Evolutionary conservation across 768 basidiomycete species (phyloP).

Genomic region (Pleurotus platypus): DNA sequence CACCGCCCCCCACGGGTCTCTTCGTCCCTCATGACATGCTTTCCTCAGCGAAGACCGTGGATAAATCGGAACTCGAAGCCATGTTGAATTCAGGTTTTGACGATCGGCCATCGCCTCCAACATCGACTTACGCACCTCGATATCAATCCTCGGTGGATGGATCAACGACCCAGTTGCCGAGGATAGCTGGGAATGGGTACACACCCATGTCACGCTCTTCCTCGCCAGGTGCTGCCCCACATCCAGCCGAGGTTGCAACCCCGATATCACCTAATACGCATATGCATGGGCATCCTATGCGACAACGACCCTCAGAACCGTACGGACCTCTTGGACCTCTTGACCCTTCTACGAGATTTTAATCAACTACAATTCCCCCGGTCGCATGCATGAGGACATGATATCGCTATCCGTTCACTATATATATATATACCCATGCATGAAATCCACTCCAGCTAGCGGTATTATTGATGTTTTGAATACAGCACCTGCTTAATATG

Average conservation of each 20-base stretch:
- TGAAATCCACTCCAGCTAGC: slow-evolving; percentile 14
- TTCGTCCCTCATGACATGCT: slow-evolving; percentile 37
- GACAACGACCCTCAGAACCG: slow-evolving; percentile 29
- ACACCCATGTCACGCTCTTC: slow-evolving; percentile 49
- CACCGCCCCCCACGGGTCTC: slow-evolving; percentile 82
- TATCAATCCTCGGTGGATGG: slow-evolving; percentile 60
- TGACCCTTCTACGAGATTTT: slow-evolving; percentile 56
- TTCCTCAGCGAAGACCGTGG: slow-evolving; percentile 49
- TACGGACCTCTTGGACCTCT: slow-evolving; percentile 61
- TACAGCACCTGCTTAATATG: slow-evolving; percentile 8
- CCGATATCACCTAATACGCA: slow-evolving; percentile 36
- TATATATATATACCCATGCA: slow-evolving; percentile 14
- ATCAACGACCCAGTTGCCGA: slow-evolving; percentile 39
- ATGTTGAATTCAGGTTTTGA: slow-evolving; percentile 94
- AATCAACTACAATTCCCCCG: slow-evolving; percentile 15
- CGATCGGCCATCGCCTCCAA: slow-evolving; percentile 53
- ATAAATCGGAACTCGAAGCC: slow-evolving; percentile 77
- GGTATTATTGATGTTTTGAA: background rate
- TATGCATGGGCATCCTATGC: slow-evolving; percentile 16
- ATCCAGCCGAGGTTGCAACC: slow-evolving; percentile 30
- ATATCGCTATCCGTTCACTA: slow-evolving; percentile 13
- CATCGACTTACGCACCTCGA: slow-evolving; percentile 42
- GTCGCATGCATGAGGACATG: background rate
- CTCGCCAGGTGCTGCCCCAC: slow-evolving; percentile 33
- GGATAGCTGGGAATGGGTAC: slow-evolving; percentile 49